Conservation (phyloP, 78 protist species). For the Creolimax fragrantissima region DNA sequence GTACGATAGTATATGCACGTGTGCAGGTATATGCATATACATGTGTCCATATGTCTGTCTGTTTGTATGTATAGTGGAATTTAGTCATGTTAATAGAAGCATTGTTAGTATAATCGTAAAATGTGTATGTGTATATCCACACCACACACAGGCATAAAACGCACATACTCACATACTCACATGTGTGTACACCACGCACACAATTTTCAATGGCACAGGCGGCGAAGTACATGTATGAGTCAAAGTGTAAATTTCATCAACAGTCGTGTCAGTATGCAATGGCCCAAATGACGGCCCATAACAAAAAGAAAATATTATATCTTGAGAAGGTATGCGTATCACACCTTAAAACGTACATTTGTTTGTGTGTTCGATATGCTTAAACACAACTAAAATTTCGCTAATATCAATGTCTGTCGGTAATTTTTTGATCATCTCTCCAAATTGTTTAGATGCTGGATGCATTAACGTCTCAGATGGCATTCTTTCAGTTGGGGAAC, state of each 20-base stretch:
- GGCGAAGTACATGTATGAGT: neutral
- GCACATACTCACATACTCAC: too few species aligned
- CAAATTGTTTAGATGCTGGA: slow-evolving; percentile 5
- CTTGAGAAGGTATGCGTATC: slow-evolving; percentile 3
- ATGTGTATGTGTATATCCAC: too few species aligned
- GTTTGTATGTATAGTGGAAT: neutral
- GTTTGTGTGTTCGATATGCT: neutral
- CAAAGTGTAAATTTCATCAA: neutral
- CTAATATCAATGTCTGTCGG: too few species aligned
- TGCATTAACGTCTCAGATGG: neutral
- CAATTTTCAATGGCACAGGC: neutral
- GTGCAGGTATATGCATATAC: neutral
- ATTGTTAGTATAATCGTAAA: too few species aligned
- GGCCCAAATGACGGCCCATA: neutral
- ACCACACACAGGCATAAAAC: too few species aligned
- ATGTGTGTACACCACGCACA: too few species aligned
- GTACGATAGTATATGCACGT: neutral
- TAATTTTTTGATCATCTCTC: too few species aligned
- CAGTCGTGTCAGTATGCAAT: neutral
- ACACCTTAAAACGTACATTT: too few species aligned
- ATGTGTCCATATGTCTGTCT: neutral
- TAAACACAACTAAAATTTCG: too few species aligned
- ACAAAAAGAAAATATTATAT: neutral
- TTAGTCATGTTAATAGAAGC: too few species aligned
- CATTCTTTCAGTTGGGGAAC: neutral